These are phyloP conservation scores for Isatis tinctoria DNA, from an alignment of 345 rosid genomes.

Conservation along the genomic window DNA sequence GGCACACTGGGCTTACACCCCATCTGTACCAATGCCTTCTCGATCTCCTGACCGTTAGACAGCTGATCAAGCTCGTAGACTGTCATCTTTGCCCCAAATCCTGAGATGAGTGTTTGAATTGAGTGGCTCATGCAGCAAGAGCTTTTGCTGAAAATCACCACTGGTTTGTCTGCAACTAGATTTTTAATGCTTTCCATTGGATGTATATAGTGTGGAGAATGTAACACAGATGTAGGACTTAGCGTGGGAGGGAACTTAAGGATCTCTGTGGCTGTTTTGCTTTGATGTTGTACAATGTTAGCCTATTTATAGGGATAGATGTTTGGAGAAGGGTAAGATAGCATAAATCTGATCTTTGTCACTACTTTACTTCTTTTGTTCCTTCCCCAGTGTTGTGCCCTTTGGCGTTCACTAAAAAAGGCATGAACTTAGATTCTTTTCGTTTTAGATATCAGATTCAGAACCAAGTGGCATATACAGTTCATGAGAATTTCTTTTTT, in stretches of 20 bases:
- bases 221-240: conserved; percentile 5
- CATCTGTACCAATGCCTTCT: conserved; percentile 51
- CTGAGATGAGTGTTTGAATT: conserved; percentile 51
- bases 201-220: conserved; percentile 2
- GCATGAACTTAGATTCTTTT: conserved; percentile 21
- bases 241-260: conserved; percentile 9
- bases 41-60: conserved; percentile 52
- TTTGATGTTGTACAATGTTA: neutral
- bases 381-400: conserved; percentile 27
- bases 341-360: conserved; percentile 27
- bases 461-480: conserved; percentile 34
- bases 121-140: conserved; percentile 75
- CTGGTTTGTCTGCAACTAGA: conserved; percentile 64
- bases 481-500: conserved; percentile 4
- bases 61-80: conserved; percentile 70
- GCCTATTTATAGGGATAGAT: conserved; percentile 29
- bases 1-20: conserved; percentile 67
- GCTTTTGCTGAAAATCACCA: conserved; percentile 86
- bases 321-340: conserved; percentile 12
- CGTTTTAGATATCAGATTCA: neutral
- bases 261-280: conserved; percentile 14
- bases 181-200: conserved; percentile 39
- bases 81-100: conserved; percentile 71
- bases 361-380: conserved; percentile 17
- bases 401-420: conserved; percentile 29